These are phyloP conservation scores for Ceratonia siliqua DNA, from an alignment of 306 rosid genomes.

Conservation along the genomic window DNA sequence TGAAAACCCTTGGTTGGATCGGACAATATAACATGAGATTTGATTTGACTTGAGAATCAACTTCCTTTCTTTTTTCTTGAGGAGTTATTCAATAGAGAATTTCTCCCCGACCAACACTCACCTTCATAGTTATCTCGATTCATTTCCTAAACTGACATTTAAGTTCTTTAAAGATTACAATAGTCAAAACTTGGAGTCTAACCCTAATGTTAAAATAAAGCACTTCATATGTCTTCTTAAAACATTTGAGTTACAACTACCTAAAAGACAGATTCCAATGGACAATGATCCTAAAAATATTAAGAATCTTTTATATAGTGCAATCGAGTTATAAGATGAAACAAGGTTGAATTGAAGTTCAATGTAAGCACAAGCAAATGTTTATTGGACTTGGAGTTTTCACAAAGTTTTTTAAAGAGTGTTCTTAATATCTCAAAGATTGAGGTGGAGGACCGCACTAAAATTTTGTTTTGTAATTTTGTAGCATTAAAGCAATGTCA, in stretches of 20 bases:
- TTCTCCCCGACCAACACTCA: not conserved
- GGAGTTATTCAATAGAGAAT: not conserved
- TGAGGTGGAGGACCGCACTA: too few species aligned
- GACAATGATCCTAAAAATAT: too few species aligned
- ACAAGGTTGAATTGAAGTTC: too few species aligned
- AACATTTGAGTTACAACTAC: not conserved
- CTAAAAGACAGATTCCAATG: too few species aligned
- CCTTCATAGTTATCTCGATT: not conserved
- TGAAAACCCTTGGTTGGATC: not conserved
- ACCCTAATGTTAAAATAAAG: not conserved
- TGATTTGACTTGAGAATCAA: slow-evolving; percentile 21
- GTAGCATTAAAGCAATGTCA: too few species aligned
- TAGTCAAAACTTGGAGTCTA: not conserved
- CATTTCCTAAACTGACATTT: not conserved
- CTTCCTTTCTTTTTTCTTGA: not conserved
- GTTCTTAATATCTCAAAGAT: too few species aligned
- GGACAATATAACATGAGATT: not conserved
- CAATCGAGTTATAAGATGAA: too few species aligned
- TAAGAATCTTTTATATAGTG: too few species aligned
- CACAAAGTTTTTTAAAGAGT: too few species aligned
- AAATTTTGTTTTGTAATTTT: too few species aligned
- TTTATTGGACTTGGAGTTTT: too few species aligned
- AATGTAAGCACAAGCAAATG: too few species aligned
- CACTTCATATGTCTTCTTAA: not conserved
- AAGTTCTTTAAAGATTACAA: not conserved